phyloP scores from a whole-genome alignment of 768 basidiomycete species.

The Boletus coccyginus region DNA sequence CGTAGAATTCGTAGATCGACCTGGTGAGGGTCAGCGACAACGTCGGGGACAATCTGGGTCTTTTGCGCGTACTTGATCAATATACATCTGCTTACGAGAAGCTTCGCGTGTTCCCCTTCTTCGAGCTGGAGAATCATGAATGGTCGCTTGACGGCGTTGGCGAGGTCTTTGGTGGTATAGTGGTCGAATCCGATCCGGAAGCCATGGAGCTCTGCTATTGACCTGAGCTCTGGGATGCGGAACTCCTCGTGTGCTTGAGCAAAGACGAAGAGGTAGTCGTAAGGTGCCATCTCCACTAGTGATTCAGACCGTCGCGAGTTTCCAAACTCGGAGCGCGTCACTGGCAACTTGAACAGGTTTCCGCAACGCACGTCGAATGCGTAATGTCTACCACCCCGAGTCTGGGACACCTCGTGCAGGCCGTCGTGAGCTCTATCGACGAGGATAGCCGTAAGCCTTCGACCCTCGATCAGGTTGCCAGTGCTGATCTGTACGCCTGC shows the following conservation, averaged over 20 bases:
- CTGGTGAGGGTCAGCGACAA: conserved; percentile 36
- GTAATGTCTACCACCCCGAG: conserved; percentile 20
- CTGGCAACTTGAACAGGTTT: background rate
- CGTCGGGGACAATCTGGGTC: background rate
- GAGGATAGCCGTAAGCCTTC: conserved; percentile 31
- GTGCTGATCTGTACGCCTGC: background rate
- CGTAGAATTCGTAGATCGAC: conserved; percentile 77
- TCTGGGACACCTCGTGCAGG: conserved; percentile 28
- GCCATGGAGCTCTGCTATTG: conserved; percentile 69
- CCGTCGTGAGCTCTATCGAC: conserved; percentile 33
- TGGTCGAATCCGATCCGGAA: conserved; percentile 52
- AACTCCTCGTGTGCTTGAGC: conserved; percentile 83
- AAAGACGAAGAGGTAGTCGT: conserved; percentile 64
- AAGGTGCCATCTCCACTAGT: conserved; percentile 13
- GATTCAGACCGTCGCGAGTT: background rate
- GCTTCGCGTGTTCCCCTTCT: conserved; percentile 66
- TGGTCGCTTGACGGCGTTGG: conserved; percentile 51
- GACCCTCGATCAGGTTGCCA: background rate
- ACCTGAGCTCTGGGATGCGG: conserved; percentile 77
- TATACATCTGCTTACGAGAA: conserved; percentile 76
- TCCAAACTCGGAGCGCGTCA: background rate
- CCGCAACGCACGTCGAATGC: background rate
- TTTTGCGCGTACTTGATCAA: conserved; percentile 67
- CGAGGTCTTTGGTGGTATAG: conserved; percentile 44
- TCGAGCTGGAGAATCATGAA: conserved; percentile 73